Evolutionary conservation across 352 stramenopile genomes (phyloP).

Genomic region (Phytophthora nicotianae): DNA sequence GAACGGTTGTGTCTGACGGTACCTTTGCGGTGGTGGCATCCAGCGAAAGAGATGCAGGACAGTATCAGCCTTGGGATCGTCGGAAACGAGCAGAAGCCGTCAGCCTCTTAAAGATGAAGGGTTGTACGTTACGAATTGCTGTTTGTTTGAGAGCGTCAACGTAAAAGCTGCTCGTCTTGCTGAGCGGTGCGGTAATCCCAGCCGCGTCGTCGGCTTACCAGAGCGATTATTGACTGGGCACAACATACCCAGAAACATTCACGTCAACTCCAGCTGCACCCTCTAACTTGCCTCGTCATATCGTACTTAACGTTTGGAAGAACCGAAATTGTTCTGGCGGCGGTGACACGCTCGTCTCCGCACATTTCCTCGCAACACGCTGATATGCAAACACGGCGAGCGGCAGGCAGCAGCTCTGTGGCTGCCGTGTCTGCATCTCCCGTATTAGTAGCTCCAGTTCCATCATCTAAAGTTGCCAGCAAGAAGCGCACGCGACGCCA

Average conservation of each 20-base stretch:
- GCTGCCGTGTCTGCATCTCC: constrained; percentile 9
- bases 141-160: not conserved
- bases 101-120: not conserved
- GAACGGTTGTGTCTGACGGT: constrained; percentile 2
- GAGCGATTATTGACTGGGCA: constrained; percentile 30
- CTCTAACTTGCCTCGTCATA: constrained; percentile 5
- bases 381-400: constrained; percentile 30
- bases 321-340: constrained; percentile 9
- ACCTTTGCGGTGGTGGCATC: constrained; percentile 2
- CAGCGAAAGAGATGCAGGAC: constrained; percentile 48
- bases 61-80: constrained; percentile 51
- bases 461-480: constrained; percentile 1
- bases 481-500: constrained; percentile 52
- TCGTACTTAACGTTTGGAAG: constrained; percentile 28
- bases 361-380: constrained; percentile 17
- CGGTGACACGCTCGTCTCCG: constrained; percentile 6
- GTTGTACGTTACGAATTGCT: not conserved
- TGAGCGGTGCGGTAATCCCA: constrained; percentile 2
- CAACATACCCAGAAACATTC: constrained; percentile 1
- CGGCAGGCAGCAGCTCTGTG: constrained; percentile 7
- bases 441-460: not conserved
- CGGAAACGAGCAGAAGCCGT: constrained; percentile 6
- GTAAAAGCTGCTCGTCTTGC: constrained; percentile 12
- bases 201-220: not conserved
- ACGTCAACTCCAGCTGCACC: constrained; percentile 3